Evolutionary conservation across 2,329 filamentous ascomycete species (phyloP), one percentile per base, ranked within the genome.

Genomic region (Aaosphaeria pasadenensis): DNA sequence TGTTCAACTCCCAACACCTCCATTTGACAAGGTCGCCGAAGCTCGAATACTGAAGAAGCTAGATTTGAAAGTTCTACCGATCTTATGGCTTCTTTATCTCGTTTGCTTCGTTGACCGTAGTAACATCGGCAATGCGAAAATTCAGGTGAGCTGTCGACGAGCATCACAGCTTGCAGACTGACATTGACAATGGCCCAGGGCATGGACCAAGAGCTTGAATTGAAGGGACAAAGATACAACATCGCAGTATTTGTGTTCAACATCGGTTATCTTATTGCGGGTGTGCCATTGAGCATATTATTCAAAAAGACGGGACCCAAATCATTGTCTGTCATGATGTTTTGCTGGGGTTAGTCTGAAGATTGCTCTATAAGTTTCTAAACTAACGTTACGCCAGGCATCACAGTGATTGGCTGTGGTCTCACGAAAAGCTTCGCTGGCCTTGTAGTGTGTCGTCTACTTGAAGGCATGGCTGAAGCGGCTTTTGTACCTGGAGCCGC

Each of bases 231-330:
- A 43, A 52, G 63, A 6, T 72, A 66, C 62, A 72, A 71, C 50
- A 64, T 71, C 38, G 59, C 59, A 7, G 62, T 69, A 17, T 66
- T 62, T 59, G 61, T 67, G n/a, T 71, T 72, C 57, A 70, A 67
- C 28, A 54, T 72, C 5, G 64, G 65, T 4, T 71, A 71, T 42
- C 56, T 71, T 6, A 51, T 67, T 30, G 67, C 62, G 44, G 67
- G 66, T 5, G 56, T 71, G 6, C 67, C 68, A 0, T 47, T 63
- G 11, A 67, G 60, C 39, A 60, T 71, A 11, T 51, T 58, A 1
- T 66, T 71, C 51, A 67, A 71, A 51, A 62, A 62, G 28, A 59
- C 56, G 39, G 65, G 65, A 6, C 64, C 66, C 1, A 66, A 63
- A 43, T 60, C 58, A 7, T 58, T 69, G 5, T 60, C 57, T 39